Percentiles rank a stretch among this genome's conserved stretches.
phyloP scores from a whole-genome alignment of 345 rosid genomes.

The Eucalyptus grandis region DNA sequence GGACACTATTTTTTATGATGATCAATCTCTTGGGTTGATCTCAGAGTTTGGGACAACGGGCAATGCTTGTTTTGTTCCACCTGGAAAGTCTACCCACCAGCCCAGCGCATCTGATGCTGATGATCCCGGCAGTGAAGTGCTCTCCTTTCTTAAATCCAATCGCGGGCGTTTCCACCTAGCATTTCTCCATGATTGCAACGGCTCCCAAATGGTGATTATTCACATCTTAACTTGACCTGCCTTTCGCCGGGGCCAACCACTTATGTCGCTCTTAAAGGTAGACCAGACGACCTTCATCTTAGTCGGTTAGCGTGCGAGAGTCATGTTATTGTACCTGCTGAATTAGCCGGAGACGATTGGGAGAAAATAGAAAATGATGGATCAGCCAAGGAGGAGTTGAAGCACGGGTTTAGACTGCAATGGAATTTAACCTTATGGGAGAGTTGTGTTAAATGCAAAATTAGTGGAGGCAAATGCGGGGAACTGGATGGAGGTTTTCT shows the following conservation, averaged over 20 bases:
- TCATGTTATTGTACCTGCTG: neutral
- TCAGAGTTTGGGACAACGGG: neutral
- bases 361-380: fast-evolving
- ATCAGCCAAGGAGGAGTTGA: fast-evolving
- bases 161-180: fast-evolving
- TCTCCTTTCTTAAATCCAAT: neutral
- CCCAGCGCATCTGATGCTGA: too few species aligned
- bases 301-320: fast-evolving
- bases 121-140: too few species aligned
- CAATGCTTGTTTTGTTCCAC: neutral
- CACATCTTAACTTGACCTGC: fast-evolving
- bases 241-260: fast-evolving
- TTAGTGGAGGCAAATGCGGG: fast-evolving
- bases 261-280: neutral
- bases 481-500: fast-evolving
- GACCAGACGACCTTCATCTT: fast-evolving
- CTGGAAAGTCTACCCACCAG: too few species aligned
- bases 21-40: too few species aligned
- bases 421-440: neutral
- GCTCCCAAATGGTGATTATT: neutral
- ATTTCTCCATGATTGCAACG: neutral
- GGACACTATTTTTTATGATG: too few species aligned
- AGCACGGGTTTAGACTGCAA: neutral
- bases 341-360: fast-evolving
- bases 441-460: fast-evolving